Base-by-base conservation (phyloP, 2,329 filamentous ascomycete genomes). In the Curvularia verruculosa region DNA sequence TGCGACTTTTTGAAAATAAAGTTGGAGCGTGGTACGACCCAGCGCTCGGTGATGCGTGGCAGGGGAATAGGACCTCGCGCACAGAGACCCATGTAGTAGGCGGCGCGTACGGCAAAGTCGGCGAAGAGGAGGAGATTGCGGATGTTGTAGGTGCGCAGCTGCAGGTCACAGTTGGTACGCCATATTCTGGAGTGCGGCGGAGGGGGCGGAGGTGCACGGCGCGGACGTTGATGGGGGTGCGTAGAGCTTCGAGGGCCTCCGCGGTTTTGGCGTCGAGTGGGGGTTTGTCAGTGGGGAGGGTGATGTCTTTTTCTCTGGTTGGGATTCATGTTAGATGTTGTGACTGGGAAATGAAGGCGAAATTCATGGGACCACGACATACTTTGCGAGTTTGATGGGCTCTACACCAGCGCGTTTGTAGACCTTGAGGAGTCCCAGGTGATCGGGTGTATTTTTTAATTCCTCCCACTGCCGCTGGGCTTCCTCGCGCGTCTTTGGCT, bases 1-100 rank as follows among this genome's bases (percentile, higher is more conserved):
- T 99, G 93, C 36, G 87, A 89, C 80, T 99, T 99, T 81, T 98
- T 99, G 82, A 92, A 91, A 65, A 97, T 91, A 81, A 99, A 99
- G 76, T 91, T 90, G 71, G 87, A 87, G 70, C 87, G 86, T 9
- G 92, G 92, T 1, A 98, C 92, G 0, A 95, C 98, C 95, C 95
- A 99, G 69, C 93, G 87, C 81, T 99, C 91, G 15, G 86, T 90
- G 63, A 94, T 92, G 56, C 89, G 87, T 1, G 95, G 95, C 18
- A 99, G 82, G 10, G 94, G 92, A 5, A 95, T 83, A 5, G 95
- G 93, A 0, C 95, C 95, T 45, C 86, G 90, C 2, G 92, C 92
- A 9, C 92, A 89, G 1, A 99, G 87, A 18, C 89, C 87, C 40
- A 97, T 86, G 79, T 94, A 99, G 80, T 98, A 99, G 54, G 95